Percentiles rank a stretch among this genome's conserved stretches.
Evolutionary conservation across 108 stramenopile genomes (phyloP).

Genomic region (Skeletonema grethae): DNA sequence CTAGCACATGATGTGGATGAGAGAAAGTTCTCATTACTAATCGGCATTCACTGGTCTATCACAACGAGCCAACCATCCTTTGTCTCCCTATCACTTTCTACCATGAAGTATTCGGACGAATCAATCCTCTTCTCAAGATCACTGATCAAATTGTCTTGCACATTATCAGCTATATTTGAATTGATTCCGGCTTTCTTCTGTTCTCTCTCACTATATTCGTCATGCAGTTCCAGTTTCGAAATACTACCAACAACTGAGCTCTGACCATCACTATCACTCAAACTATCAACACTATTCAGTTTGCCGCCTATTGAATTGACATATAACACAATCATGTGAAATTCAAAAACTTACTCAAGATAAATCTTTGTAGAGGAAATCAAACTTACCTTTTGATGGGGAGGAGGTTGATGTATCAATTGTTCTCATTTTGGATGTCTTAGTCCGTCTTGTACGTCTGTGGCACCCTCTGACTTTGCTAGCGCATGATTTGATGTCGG

Average conservation of each 20-base stretch:
- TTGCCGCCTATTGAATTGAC: neutral
- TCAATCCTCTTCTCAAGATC: conserved; percentile 6
- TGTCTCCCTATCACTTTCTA: conserved; percentile 16
- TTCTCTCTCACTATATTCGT: neutral
- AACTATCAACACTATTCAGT: neutral
- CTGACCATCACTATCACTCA: conserved; percentile 1
- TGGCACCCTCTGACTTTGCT: neutral
- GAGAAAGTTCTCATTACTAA: neutral
- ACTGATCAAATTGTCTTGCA: neutral
- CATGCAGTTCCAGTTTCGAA: conserved; percentile 15
- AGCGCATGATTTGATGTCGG: neutral
- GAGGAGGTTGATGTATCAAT: neutral
- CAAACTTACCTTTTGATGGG: neutral
- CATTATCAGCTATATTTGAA: neutral
- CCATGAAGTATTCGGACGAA: conserved; percentile 19
- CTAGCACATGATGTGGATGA: neutral
- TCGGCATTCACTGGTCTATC: conserved; percentile 21
- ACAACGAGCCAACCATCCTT: conserved; percentile 38
- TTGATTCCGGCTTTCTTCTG: neutral
- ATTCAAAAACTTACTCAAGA: neutral
- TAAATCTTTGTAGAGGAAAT: neutral
- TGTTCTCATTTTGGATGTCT: neutral
- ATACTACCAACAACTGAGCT: conserved; percentile 22
- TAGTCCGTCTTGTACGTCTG: neutral
- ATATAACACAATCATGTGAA: neutral